These are phyloP conservation scores for Nannizzia gypsea DNA, from an alignment of 2,329 filamentous ascomycete genomes.

Conservation along the genomic window DNA sequence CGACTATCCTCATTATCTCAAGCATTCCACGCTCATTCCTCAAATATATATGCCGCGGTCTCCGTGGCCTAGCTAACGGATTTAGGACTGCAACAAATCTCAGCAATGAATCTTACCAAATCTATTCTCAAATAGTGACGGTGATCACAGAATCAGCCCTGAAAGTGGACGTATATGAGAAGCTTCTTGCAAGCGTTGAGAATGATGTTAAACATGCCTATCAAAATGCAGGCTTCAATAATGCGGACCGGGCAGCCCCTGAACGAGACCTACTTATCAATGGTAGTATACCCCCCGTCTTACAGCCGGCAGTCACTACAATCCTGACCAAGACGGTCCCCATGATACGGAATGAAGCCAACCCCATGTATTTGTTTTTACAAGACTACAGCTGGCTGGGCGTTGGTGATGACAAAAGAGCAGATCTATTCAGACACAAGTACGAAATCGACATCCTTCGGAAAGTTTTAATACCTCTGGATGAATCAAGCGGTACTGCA, in stretches of 20 bases:
- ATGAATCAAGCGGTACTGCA: slow-evolving; percentile 8
- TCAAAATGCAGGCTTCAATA: slow-evolving; percentile 33
- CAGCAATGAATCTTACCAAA: slow-evolving; percentile 28
- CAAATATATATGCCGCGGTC: slow-evolving; percentile 53
- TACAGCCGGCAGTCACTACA: slow-evolving; percentile 38
- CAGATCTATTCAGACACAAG: slow-evolving; percentile 49
- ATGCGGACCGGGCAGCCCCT: slow-evolving; percentile 35
- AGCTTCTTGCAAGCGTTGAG: slow-evolving; percentile 53
- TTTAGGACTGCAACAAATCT: slow-evolving; percentile 30
- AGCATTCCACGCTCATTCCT: slow-evolving; percentile 64
- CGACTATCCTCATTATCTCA: slow-evolving; percentile 52
- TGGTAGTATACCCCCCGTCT: slow-evolving; percentile 40
- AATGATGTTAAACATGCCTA: slow-evolving; percentile 52
- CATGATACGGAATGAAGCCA: slow-evolving; percentile 47
- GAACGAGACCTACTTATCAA: slow-evolving; percentile 45
- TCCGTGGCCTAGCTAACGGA: slow-evolving; percentile 45
- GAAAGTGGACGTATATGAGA: slow-evolving; percentile 51
- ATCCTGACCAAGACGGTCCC: slow-evolving; percentile 42
- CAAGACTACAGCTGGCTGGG: slow-evolving; percentile 60
- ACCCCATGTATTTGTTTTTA: slow-evolving; percentile 60
- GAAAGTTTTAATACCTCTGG: slow-evolving; percentile 26
- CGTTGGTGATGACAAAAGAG: slow-evolving; percentile 46
- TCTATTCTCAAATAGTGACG: slow-evolving; percentile 45
- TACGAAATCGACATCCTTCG: slow-evolving; percentile 48
- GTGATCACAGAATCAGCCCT: slow-evolving; percentile 43